These are phyloP conservation scores for Colletotrichum sansevieriae DNA, from an alignment of 2,329 filamentous ascomycete species.

Conservation along the genomic window DNA sequence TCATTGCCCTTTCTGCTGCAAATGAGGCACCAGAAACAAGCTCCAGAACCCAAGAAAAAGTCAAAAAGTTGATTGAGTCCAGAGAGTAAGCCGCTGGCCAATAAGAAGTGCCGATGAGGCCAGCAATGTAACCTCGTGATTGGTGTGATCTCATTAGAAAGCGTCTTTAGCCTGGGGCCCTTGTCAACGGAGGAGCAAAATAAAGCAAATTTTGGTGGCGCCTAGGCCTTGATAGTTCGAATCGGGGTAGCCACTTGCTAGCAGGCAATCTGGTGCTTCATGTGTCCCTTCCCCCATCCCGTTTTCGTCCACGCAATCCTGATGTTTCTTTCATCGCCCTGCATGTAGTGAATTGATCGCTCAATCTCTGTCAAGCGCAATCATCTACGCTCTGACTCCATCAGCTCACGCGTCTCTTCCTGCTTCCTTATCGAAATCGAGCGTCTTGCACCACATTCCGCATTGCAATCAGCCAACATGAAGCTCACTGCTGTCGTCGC, in stretches of 20 bases:
- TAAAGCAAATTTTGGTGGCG: conserved; percentile 24
- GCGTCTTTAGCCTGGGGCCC: conserved; percentile 23
- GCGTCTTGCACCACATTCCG: conserved; percentile 34
- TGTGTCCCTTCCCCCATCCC: not conserved
- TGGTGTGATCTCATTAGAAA: conserved; percentile 22
- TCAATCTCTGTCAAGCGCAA: not conserved
- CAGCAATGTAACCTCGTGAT: conserved; percentile 12
- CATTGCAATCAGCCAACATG: conserved; percentile 48
- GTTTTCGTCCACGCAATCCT: not conserved
- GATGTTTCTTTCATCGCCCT: not conserved
- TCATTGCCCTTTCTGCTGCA: not conserved
- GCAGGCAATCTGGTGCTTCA: not conserved
- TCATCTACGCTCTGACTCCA: conserved; percentile 23
- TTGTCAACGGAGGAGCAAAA: conserved; percentile 1
- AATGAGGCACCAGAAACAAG: conserved; percentile 22
- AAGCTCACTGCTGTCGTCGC: conserved; percentile 49
- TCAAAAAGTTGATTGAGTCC: conserved; percentile 23
- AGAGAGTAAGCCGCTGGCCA: conserved; percentile 5
- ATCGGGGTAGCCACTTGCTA: conserved; percentile 15
- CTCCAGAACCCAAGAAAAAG: conserved; percentile 20
- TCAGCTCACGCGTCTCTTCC: not conserved
- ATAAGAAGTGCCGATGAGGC: conserved; percentile 3
- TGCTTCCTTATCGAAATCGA: not conserved
- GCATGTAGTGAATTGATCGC: not conserved
- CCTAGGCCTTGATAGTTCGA: not conserved